Evolutionary conservation across 495 filamentous ascomycete species (phyloP), one percentile per base, ranked within the genome.

Genomic region (Pseudotulostoma volvatum): DNA sequence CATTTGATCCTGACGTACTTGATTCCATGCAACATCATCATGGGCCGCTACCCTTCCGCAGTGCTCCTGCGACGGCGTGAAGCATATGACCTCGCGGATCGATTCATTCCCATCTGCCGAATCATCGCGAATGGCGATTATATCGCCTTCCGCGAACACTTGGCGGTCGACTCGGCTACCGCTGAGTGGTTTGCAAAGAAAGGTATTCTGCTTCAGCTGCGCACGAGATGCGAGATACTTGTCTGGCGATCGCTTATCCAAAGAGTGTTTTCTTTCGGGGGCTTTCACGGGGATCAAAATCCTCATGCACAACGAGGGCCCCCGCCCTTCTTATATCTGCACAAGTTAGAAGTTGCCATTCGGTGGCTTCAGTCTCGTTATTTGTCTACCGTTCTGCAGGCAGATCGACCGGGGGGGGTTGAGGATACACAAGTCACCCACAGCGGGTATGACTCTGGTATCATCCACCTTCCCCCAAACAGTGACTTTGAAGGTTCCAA

Each of bases 161-260:
- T 87, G 9, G 58, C 71, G 33, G 47, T 69, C 9, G 52, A 69
- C 18, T 61, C 60, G 3, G 51, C 61, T 20, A 51, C 60, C 18
- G 63, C 64, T 3, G 53, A 63, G 35, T 95, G 82, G 83, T 81
- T 94, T 49, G 70, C 79, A 7, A 63, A 67, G n/a, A 79, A 75
- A 44, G 78, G 81, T 0, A 65, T 93, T 14, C 66, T 90, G 14
- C 65, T 93, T 0, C 70, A 79, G 14, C 60, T 93, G 2, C 61
- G 70, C 5, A 77, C 77, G 50, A 67, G 80, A 31, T 79, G 85
- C 32, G 80, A 92, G 36, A 68, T 82, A 2, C 66, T 93, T 0
- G 70, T 93, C 5, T 93, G 84, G 85, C 75, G 88, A 2, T 81
- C 80, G 1, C 68, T 97, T 14, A 73, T 78, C 9, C 73, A 90